phyloP scores from a whole-genome alignment of 2,329 filamentous ascomycete species.

The Colletotrichum melonis region DNA sequence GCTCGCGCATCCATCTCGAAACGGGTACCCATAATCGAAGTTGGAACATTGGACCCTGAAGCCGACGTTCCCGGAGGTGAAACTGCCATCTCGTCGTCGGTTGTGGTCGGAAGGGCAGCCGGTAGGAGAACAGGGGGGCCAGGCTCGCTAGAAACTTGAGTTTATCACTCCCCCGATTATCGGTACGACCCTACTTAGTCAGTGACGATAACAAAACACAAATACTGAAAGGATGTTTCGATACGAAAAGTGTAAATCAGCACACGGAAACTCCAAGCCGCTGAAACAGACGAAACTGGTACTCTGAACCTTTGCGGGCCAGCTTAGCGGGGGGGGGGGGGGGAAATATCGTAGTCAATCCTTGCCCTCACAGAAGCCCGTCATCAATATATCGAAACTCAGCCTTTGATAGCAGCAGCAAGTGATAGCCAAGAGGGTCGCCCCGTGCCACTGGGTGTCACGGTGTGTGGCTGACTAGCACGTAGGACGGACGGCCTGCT shows the following conservation, averaged over 20 bases:
- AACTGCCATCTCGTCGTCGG: conserved; percentile 12
- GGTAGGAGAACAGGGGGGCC: background rate
- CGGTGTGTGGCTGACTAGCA: background rate
- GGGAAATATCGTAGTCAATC: background rate
- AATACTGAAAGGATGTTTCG: conserved; percentile 5
- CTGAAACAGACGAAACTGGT: conserved; percentile 14
- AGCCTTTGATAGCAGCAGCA: background rate
- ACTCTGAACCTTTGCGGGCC: conserved; percentile 3
- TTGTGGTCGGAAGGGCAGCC: background rate
- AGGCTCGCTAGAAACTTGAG: background rate
- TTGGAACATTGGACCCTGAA: background rate
- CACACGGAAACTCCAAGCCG: background rate
- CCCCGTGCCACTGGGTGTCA: conserved; percentile 1
- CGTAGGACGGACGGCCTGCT: background rate
- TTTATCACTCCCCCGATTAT: background rate
- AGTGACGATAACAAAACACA: background rate
- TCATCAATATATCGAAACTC: background rate
- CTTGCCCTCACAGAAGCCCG: background rate
- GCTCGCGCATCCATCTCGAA: background rate
- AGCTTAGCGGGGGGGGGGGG: no score
- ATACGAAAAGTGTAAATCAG: conserved; percentile 22
- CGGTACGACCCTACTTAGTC: background rate
- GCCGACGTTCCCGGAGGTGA: background rate
- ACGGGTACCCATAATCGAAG: background rate
- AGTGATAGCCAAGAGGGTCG: background rate